Evolutionary conservation across 1,139 yeast genomes (phyloP).

Genomic region (Geotrichum europaeum): DNA sequence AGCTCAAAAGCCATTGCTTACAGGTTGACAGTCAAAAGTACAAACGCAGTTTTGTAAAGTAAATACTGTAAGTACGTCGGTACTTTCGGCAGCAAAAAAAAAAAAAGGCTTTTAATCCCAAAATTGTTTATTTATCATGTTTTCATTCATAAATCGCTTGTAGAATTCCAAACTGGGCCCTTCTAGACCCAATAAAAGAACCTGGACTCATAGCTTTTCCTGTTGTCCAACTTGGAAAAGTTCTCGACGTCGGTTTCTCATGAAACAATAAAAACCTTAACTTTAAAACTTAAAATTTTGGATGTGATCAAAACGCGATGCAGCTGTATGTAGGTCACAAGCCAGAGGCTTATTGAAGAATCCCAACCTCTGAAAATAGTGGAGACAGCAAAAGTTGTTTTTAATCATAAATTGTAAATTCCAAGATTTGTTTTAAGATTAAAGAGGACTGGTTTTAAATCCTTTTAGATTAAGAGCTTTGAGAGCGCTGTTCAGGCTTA

Average conservation of each 20-base stretch:
- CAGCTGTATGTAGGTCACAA: neutral
- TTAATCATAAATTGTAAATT: no score
- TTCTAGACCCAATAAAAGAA: no score
- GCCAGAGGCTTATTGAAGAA: neutral
- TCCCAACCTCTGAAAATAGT: neutral
- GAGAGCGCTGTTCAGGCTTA: neutral
- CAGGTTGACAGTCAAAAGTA: no score
- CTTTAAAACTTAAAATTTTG: neutral
- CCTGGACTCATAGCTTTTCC: neutral
- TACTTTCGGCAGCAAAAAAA: no score
- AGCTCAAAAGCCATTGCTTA: no score
- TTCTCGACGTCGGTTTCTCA: neutral
- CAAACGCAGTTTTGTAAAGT: no score
- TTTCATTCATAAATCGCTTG: neutral
- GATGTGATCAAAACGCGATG: neutral
- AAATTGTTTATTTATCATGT: neutral
- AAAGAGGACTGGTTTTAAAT: neutral
- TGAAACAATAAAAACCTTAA: neutral
- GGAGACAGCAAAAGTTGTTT: neutral
- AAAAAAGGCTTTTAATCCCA: no score
- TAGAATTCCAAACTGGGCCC: neutral
- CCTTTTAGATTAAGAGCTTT: neutral
- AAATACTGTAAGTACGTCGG: no score
- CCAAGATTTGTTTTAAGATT: neutral
- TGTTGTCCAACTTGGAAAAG: neutral